Evolutionary conservation across 108 stramenopile species (phyloP), one percentile per base, ranked within the genome.

Genomic region (Bacterosira constricta): DNA sequence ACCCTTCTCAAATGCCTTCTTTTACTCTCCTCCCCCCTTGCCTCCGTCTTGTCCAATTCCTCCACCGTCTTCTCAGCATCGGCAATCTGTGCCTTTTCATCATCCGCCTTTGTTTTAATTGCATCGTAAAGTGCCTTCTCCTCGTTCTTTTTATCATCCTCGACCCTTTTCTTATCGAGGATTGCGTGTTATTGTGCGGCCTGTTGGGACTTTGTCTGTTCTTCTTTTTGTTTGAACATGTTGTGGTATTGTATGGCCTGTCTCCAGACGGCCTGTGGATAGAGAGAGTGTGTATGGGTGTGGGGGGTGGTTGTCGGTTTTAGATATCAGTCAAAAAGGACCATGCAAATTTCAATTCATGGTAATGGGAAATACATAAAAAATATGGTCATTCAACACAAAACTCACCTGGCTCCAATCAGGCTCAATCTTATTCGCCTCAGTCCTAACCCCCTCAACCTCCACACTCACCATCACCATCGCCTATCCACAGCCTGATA

Each of bases 181-280:
- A 77, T 73, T 9, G 88, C 89, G 25, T 74, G 65, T 12, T 83
- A 80, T 37, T 80, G 85, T 7, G 73, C 80, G 47, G 77, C 79
- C 68, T 84, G 83, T 30, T 74, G 78, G 59, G 92, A 61, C 50
- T 80, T 69, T 9, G 80, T 92, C 77, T 73, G 75, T 53, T 93
- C 91, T 31, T 91, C 86, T 66, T 83, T 85, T 52, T 96, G 84
- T 60, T 93, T 93, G 36, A 96, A 74, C 95, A 96, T 93, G 60
- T 84, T 66, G 51, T 93, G 90, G 57, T 96, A 96, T 85, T 96
- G 92, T 88, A 92, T 91, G 9, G 95, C 95, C 77, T 96, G 95
- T 71, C 90, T 84, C 95, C 95, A 96, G 63, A 96, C 92, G 29
- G 83, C 87, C 85, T 88, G 45, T 31, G 50, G 3, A n/a, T n/a